Evolutionary conservation across 2,329 filamentous ascomycete species (phyloP), one percentile per base, ranked within the genome.

Genomic region (Colletotrichum orbiculare): DNA sequence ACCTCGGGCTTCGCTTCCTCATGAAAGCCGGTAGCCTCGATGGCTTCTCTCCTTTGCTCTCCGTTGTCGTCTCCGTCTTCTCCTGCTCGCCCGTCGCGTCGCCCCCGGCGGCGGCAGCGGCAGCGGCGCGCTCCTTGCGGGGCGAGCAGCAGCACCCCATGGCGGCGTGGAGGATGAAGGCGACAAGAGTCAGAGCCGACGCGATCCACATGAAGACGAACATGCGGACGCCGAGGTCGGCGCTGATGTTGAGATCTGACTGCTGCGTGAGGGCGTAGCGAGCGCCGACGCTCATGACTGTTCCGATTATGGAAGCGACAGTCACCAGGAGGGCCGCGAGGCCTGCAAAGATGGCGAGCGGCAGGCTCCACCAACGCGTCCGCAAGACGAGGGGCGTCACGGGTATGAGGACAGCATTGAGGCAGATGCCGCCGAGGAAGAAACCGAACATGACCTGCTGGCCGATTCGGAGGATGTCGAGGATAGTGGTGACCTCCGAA

Each of bases 171-270:
- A 96, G 81, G 38, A 91, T 74, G 71, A 92, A 94, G 0, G 90
- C 90, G 17, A 94, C 72, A 6, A 93, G 78, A 1, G 87, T 86
- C 66, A 90, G 87, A 0, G 83, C 87, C 0, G 89, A 85, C 0
- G 90, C 92, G 35, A 93, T 85, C 94, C 95, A 98, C 90, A 97
- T 95, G 73, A 97, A 96, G 0, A 81, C 91, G 72, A 97, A 87
- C 91, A 97, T 94, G 69, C 87, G 84, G 41, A 76, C 78, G 6
- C 94, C 94, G 39, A 97, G 81, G 3, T 84, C 78, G 3, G 90
- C 91, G 9, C 79, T 75, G 70, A 97, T 94, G 76, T 97, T 96
- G 56, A 97, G 81, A 63, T 92, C 88, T 2, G 85, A 84, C 72
- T 91, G 88, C 5, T 84, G 85, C 25, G 88, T 88, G 70, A 96